Evolutionary conservation across 2,329 filamentous ascomycete genomes (phyloP).

Genomic region (Clarireedia homoeocarpa): DNA sequence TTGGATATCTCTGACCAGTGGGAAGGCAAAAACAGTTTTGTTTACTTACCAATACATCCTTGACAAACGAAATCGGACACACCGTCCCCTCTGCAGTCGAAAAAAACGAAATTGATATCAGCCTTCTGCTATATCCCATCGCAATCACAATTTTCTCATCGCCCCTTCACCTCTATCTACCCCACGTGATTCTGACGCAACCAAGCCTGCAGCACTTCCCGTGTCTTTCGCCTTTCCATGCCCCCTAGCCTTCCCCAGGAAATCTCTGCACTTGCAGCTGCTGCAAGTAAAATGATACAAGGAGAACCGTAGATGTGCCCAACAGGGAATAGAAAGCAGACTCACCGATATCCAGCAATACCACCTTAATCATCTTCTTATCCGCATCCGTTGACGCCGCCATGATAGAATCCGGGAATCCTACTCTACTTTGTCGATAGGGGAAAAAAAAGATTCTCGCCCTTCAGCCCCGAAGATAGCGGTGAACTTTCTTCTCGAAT

Average conservation of each 20-base stretch:
- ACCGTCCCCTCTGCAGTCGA: constrained; percentile 64
- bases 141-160: not conserved
- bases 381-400: not conserved
- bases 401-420: not conserved
- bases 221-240: too few species aligned
- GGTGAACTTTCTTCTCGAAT: constrained; percentile 1
- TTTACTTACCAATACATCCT: constrained; percentile 61
- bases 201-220: not conserved
- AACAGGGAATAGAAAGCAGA: not conserved
- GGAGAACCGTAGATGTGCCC: not conserved
- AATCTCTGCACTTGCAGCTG: not conserved
- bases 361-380: constrained; percentile 12
- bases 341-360: constrained; percentile 31
- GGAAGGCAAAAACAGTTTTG: not conserved
- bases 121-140: not conserved
- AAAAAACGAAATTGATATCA: constrained; percentile 2
- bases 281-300: not conserved
- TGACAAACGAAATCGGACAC: constrained; percentile 77
- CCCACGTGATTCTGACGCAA: not conserved
- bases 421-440: too few species aligned
- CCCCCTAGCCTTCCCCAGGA: not conserved
- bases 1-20: not conserved
- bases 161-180: constrained; percentile 1
- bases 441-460: not conserved
- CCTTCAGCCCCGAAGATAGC: constrained; percentile 3